Conservation (phyloP, 2,329 filamentous ascomycete species). For the Alternaria dauci region DNA sequence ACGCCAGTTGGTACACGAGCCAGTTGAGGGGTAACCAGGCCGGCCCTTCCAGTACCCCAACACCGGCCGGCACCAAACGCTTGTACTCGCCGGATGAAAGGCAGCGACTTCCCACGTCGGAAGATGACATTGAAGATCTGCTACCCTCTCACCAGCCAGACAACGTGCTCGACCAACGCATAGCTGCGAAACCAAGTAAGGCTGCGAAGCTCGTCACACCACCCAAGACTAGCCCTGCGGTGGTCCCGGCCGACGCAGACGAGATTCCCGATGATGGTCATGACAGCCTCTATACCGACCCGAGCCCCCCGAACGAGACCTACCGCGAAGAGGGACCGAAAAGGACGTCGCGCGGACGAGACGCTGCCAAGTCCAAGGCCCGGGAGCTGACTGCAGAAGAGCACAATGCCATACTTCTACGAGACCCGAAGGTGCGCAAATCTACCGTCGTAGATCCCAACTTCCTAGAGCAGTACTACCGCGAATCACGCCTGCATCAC, state of each 20-base stretch:
- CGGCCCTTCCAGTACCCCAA: constrained; percentile 39
- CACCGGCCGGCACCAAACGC: constrained; percentile 28
- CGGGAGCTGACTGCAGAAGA: constrained; percentile 80
- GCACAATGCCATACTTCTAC: constrained; percentile 84
- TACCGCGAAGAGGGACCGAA: constrained; percentile 15
- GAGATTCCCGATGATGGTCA: constrained; percentile 25
- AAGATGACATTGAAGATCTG: constrained; percentile 39
- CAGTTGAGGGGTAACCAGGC: constrained; percentile 64
- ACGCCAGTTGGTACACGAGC: constrained; percentile 81
- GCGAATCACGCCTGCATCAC: constrained; percentile 93
- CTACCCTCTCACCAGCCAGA: constrained; percentile 47
- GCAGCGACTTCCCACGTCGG: constrained; percentile 35
- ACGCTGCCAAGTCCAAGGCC: constrained; percentile 5
- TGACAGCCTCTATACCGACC: constrained; percentile 35
- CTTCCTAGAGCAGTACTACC: constrained; percentile 93
- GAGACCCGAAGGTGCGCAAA: constrained; percentile 85
- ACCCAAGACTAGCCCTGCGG: constrained; percentile 41
- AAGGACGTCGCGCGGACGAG: constrained; percentile 2
- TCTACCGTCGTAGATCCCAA: constrained; percentile 92
- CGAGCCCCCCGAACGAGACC: constrained; percentile 19
- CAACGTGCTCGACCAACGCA: constrained; percentile 33
- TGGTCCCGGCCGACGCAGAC: constrained; percentile 16
- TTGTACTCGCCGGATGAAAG: constrained; percentile 32
- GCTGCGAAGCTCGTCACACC: constrained; percentile 35
- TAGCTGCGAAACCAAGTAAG: constrained; percentile 9